Evolutionary conservation across 305 asterid genomes (phyloP).

Genomic region (Plantago rigida): DNA sequence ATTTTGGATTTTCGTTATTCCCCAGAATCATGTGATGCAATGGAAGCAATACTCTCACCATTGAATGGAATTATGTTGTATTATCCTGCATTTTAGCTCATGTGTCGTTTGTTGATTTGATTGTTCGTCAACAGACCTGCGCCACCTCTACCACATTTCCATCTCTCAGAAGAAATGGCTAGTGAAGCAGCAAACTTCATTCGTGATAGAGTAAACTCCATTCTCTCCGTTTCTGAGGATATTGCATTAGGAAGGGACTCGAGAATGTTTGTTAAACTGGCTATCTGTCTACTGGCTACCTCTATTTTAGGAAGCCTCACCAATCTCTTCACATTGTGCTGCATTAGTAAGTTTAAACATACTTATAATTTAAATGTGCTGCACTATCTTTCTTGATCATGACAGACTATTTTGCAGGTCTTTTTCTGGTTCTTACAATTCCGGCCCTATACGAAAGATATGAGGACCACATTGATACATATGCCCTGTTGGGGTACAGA

Average conservation of each 20-base stretch:
- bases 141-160: conserved; percentile 70
- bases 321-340: conserved; percentile 48
- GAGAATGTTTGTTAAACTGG: conserved; percentile 45
- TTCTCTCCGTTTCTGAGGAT: conserved; percentile 45
- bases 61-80: no score
- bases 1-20: not conserved
- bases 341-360: conserved; percentile 41
- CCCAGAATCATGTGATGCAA: no score
- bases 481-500: conserved; percentile 30
- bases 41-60: no score
- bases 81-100: not conserved
- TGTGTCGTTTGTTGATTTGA: not conserved
- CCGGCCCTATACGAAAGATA: conserved; percentile 68
- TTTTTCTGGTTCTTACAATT: conserved; percentile 48
- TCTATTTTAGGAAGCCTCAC: conserved; percentile 46
- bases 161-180: conserved; percentile 56
- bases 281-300: conserved; percentile 35
- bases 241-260: conserved; percentile 63
- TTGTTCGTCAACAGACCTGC: conserved; percentile 51
- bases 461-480: conserved; percentile 40
- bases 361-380: not conserved
- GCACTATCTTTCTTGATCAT: not conserved
- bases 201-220: conserved; percentile 36
- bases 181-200: conserved; percentile 43
- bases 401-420: conserved; percentile 37